A percentile compares a stretch with the other conserved stretches of the same genome.
phyloP scores from a whole-genome alignment of 169 alveolate species.

The Theileria sp. region DNA sequence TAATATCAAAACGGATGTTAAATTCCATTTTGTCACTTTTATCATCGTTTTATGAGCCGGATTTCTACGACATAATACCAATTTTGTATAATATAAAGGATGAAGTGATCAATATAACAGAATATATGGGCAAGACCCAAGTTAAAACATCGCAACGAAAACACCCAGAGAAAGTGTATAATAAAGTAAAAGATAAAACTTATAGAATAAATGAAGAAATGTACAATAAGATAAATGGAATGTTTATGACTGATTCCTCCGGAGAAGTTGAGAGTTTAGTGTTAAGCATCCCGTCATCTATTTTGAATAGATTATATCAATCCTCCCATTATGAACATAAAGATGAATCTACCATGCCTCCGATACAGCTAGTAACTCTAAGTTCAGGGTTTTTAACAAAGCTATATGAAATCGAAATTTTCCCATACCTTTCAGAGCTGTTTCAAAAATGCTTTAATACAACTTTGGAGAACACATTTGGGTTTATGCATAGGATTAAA shows the following conservation, averaged over 20 bases:
- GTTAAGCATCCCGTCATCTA: slow-evolving; percentile 21
- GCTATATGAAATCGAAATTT: slow-evolving; percentile 30
- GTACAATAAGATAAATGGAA: slow-evolving; percentile 8
- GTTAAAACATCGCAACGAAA: background rate
- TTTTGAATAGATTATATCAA: background rate
- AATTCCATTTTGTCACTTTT: background rate
- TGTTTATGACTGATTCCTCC: background rate
- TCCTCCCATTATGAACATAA: background rate
- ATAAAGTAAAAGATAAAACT: background rate
- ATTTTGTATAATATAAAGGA: slow-evolving; percentile 18
- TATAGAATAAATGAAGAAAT: background rate
- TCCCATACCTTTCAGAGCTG: slow-evolving; percentile 34
- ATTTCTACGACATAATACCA: slow-evolving; percentile 15
- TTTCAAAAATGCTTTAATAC: slow-evolving; percentile 13
- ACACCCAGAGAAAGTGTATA: background rate
- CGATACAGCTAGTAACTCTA: slow-evolving; percentile 12
- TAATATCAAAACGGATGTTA: slow-evolving; percentile 19
- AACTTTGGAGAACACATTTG: slow-evolving; percentile 16
- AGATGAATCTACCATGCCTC: background rate
- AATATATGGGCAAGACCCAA: background rate
- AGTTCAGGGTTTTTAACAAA: slow-evolving; percentile 37
- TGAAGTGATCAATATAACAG: slow-evolving; percentile 5
- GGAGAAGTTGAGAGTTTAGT: slow-evolving; percentile 22
- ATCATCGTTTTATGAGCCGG: slow-evolving; percentile 17
- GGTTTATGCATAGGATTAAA: slow-evolving; percentile 36